Conservation (phyloP, 202 grass and related monocot species). For the Tripidium arundinaceum region DNA sequence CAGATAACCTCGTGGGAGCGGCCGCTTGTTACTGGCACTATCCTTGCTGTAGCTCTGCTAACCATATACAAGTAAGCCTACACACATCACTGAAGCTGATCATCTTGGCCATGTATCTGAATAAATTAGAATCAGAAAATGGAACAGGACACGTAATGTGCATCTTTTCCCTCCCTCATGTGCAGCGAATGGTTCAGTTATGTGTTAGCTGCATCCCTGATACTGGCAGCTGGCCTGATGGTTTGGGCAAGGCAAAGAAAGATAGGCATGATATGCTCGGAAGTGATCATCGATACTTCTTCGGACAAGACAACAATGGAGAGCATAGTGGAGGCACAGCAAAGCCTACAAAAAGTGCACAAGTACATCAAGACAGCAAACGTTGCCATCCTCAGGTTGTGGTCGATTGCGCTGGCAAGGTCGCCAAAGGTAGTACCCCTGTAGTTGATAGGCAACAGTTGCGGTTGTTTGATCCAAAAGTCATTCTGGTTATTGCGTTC, state of each 20-base stretch:
- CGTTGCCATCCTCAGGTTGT: slow-evolving; percentile 63
- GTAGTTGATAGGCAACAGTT: neutral
- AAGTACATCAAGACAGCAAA: slow-evolving; percentile 60
- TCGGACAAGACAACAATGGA: slow-evolving; percentile 82
- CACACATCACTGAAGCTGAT: neutral
- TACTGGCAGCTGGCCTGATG: slow-evolving; percentile 41
- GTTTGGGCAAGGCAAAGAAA: slow-evolving; percentile 49
- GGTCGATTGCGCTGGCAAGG: slow-evolving; percentile 55
- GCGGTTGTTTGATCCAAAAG: neutral
- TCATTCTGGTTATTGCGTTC: neutral
- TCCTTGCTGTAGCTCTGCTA: slow-evolving; percentile 36
- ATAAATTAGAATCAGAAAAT: neutral
- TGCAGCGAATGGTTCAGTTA: slow-evolving; percentile 73
- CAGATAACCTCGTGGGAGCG: slow-evolving; percentile 56
- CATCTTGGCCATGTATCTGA: neutral
- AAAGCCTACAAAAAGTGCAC: slow-evolving; percentile 52
- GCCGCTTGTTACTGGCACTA: slow-evolving; percentile 32
- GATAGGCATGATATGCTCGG: slow-evolving; percentile 40
- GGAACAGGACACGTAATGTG: too few species aligned
- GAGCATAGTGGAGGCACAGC: slow-evolving; percentile 69
- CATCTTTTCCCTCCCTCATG: neutral
- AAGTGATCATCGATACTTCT: slow-evolving; percentile 51
- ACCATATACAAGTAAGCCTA: slow-evolving; percentile 79
- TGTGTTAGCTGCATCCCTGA: slow-evolving; percentile 31
- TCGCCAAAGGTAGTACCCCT: slow-evolving; percentile 69